Percentiles rank a stretch among this genome's conserved stretches.
Evolutionary conservation across 768 basidiomycete species (phyloP).

Genomic region (Hebeloma cylindrosporum): DNA sequence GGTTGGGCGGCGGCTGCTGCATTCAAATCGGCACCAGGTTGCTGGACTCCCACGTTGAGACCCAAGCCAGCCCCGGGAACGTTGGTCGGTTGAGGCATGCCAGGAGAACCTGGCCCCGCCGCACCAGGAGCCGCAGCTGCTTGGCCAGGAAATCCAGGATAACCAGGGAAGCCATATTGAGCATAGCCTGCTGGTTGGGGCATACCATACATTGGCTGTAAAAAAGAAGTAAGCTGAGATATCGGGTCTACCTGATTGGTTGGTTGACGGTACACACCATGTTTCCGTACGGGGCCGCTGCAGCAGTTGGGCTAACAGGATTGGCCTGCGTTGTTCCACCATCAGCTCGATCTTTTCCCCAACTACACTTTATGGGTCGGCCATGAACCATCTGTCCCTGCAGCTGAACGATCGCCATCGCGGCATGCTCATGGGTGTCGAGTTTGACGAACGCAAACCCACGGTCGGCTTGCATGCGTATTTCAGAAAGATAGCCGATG

Average conservation of each 20-base stretch:
- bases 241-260: too few species aligned
- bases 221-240: constrained; percentile 9
- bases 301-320: constrained; percentile 59
- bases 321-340: constrained; percentile 54
- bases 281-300: constrained; percentile 71
- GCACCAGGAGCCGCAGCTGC: constrained; percentile 48
- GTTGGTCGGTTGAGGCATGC: constrained; percentile 56
- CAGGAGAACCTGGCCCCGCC: constrained; percentile 51
- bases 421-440: constrained; percentile 97
- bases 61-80: constrained; percentile 57
- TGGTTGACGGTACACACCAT: too few species aligned
- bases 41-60: constrained; percentile 54
- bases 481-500: constrained; percentile 97
- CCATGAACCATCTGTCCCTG: constrained; percentile 98
- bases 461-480: constrained; percentile 98
- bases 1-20: constrained; percentile 52
- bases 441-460: constrained; percentile 99
- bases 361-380: constrained; percentile 95
- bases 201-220: constrained; percentile 86
- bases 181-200: constrained; percentile 80
- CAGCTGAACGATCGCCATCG: constrained; percentile 95
- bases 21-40: constrained; percentile 54
- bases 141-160: constrained; percentile 68
- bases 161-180: constrained; percentile 73
- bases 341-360: constrained; percentile 95